Evolutionary conservation across 805 yeast genomes (phyloP).

Genomic region (Ogataea corticis): DNA sequence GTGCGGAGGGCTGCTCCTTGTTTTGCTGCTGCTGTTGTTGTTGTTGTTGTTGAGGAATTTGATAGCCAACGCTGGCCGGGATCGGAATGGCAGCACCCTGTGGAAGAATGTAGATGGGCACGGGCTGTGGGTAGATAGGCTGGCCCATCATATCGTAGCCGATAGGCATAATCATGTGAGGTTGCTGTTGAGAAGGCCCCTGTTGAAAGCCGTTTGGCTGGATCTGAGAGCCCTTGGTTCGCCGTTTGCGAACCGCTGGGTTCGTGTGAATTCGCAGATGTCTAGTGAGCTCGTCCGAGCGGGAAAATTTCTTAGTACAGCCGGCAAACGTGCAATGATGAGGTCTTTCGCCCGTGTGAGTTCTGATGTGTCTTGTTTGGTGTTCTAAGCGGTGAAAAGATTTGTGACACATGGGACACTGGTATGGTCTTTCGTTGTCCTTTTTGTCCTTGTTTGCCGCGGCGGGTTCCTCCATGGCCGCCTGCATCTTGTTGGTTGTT

Average conservation of each 20-base stretch:
- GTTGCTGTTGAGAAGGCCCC: constrained; percentile 15
- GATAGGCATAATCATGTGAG: constrained; percentile 29
- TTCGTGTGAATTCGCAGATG: constrained; percentile 79
- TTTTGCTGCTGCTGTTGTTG: constrained; percentile 11
- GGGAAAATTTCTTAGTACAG: constrained; percentile 76
- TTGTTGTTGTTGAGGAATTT: constrained; percentile 5
- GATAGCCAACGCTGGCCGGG: constrained; percentile 21
- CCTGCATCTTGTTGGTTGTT: not conserved
- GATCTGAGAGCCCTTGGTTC: constrained; percentile 26
- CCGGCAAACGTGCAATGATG: constrained; percentile 82
- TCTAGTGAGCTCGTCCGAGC: constrained; percentile 84
- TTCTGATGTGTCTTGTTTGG: constrained; percentile 86
- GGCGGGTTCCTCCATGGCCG: not conserved
- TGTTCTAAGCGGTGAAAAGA: constrained; percentile 89
- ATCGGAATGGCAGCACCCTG: constrained; percentile 19
- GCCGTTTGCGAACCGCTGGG: constrained; percentile 38
- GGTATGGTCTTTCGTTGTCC: constrained; percentile 59
- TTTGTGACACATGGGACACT: constrained; percentile 80
- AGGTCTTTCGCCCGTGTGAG: constrained; percentile 94
- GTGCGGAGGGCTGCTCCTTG: no score
- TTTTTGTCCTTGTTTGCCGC: constrained; percentile 6
- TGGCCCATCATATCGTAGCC: constrained; percentile 34
- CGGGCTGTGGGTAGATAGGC: constrained; percentile 32
- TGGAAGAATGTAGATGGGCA: constrained; percentile 18
- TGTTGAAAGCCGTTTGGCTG: constrained; percentile 12